Evolutionary conservation across 257 asterid species (phyloP), one percentile per base, ranked within the genome.

Genomic region (Mitragyna speciosa): DNA sequence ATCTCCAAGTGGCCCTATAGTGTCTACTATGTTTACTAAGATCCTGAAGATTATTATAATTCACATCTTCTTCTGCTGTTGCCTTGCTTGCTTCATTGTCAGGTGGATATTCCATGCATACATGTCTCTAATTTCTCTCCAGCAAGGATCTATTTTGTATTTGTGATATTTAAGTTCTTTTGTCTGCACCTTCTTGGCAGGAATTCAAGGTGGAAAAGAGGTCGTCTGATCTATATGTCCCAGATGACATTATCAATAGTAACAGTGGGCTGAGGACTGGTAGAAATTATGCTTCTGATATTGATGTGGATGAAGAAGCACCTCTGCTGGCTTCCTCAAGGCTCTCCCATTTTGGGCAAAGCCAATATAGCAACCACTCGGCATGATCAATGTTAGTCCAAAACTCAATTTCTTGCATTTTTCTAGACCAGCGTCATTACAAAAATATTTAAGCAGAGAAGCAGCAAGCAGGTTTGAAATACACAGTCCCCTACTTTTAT

Each of bases 151-250:
- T 28, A 63, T n/a, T 24, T 15, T 7, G 63, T 54, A 30, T 66
- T 52, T 49, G 17, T 45, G 31, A 65, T 52, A 6, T 36, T 61
- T 7, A 12, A 30, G 22, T 75, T 16, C 4, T 30, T 70, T 41
- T 51, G 67, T 0, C 69, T 0, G 67, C 49, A 0, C 28, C 51
- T 28, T 16, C 64, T 43, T 68, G 36, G 31, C 92, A 92, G 97
- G 97, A 90, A 69, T 81, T 87, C 79, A 87, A 90, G 88, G 80
- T 92, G 84, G 95, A 90, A 77, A 92, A 90, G 92, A 90, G 87
- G 87, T 88, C 91, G n/a, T 92, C 97, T 31, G 95, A 92, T 85
- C 76, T 92, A 48, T 87, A 75, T 75, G 83, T 36, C 72, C 86
- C 92, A 17, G 90, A 90, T 72, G 82, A 81, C 54, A 70, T 28